These are phyloP conservation scores for Fusarium haematococcum DNA, from an alignment of 2,329 filamentous ascomycete genomes.

Conservation along the genomic window DNA sequence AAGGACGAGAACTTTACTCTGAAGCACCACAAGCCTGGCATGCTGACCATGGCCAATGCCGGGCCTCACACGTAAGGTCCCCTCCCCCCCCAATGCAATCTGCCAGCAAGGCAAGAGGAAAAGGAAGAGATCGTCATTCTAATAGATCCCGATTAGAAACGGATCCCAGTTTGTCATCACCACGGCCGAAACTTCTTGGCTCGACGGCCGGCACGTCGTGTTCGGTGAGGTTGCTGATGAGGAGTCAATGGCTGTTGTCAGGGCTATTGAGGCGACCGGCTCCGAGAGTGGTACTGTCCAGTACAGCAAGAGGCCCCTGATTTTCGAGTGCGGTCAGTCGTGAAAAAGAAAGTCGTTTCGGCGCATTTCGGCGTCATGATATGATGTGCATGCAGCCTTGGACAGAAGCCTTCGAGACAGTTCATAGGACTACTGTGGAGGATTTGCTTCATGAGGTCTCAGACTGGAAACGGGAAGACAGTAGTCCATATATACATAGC, in stretches of 20 bases:
- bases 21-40: constrained; percentile 79
- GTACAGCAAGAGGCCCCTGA: constrained; percentile 69
- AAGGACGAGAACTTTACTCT: constrained; percentile 89
- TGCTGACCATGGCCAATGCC: constrained; percentile 95
- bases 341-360: constrained; percentile 46
- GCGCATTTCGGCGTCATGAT: no score
- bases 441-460: no score
- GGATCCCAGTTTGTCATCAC: constrained; percentile 99
- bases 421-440: no score
- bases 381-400: no score
- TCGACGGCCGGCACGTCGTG: constrained; percentile 86
- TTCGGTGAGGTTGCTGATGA: constrained; percentile 78
- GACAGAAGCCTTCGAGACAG: no score
- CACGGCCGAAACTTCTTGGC: constrained; percentile 88
- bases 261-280: constrained; percentile 71
- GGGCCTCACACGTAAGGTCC: constrained; percentile 85
- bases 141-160: constrained; percentile 73
- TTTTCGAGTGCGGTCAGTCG: constrained; percentile 63
- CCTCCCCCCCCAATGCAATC: no score
- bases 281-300: constrained; percentile 65
- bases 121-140: no score
- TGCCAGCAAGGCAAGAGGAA: no score
- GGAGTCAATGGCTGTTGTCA: constrained; percentile 65
- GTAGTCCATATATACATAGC: no score
- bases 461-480: no score